Conservation (phyloP, 1,139 yeast genomes). For the Taphrina deformans region DNA sequence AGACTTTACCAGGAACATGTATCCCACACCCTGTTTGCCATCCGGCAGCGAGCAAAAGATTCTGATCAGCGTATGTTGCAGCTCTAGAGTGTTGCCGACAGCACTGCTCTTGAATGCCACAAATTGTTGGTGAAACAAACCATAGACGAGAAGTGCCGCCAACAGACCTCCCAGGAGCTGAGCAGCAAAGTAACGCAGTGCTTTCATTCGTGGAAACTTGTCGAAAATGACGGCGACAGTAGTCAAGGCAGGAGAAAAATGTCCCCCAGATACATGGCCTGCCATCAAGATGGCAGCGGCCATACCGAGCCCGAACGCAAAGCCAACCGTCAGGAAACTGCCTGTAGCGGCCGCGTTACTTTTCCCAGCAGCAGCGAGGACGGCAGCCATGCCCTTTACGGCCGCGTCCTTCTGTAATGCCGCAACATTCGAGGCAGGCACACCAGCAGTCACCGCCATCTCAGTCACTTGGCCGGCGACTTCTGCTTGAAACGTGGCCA, state of each 20-base stretch:
- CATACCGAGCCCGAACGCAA: conserved; percentile 7
- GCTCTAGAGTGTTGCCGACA: not conserved
- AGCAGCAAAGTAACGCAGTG: conserved; percentile 48
- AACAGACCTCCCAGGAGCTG: conserved; percentile 50
- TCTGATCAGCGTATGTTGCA: not conserved
- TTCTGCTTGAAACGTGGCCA: not conserved
- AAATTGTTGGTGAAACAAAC: conserved; percentile 42
- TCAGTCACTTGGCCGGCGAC: not conserved
- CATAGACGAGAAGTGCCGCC: conserved; percentile 49
- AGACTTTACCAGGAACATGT: conserved; percentile 3
- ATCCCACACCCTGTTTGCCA: not conserved
- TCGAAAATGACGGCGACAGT: conserved; percentile 48
- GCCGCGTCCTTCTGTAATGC: not conserved
- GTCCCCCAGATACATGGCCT: conserved; percentile 53
- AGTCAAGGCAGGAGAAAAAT: conserved; percentile 51
- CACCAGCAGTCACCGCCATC: not conserved
- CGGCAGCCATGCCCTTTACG: not conserved
- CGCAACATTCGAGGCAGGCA: not conserved
- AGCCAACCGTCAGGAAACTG: conserved; percentile 2
- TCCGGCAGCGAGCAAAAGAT: conserved; percentile 11
- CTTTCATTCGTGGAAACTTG: conserved; percentile 50
- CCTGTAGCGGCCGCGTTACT: not conserved
- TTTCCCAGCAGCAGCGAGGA: not conserved
- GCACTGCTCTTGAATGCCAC: not conserved
- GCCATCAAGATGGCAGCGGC: conserved; percentile 20